phyloP scores from a whole-genome alignment of 2,329 filamentous ascomycete genomes.

The Fusarium virguliforme region DNA sequence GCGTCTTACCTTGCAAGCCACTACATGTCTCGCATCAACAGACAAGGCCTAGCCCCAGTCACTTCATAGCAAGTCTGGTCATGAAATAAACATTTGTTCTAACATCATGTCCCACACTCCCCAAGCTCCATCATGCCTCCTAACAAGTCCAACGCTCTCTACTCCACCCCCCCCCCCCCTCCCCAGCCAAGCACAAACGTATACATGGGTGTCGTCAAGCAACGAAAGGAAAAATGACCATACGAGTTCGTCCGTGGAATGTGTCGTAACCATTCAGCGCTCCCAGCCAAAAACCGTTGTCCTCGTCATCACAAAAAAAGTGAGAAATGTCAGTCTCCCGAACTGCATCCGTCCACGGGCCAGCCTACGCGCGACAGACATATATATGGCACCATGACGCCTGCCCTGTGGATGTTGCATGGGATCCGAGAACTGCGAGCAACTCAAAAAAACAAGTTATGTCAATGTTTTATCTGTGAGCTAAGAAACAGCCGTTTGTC shows the following conservation, averaged over 20 bases:
- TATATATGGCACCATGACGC: conserved; percentile 30
- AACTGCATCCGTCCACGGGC: conserved; percentile 43
- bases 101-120: conserved; percentile 28
- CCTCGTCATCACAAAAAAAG: conserved; percentile 43
- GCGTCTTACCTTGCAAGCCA: not conserved
- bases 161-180: conserved; percentile 13
- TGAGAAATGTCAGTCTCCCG: conserved; percentile 39
- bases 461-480: conserved; percentile 60
- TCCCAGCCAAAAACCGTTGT: conserved; percentile 40
- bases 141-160: conserved; percentile 34
- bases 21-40: not conserved
- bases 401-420: conserved; percentile 45
- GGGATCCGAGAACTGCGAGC: conserved; percentile 45
- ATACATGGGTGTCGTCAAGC: conserved; percentile 44
- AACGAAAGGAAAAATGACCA: conserved; percentile 36
- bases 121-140: conserved; percentile 15
- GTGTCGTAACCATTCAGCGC: conserved; percentile 31
- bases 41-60: not conserved
- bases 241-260: conserved; percentile 42
- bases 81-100: conserved; percentile 40
- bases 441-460: conserved; percentile 53
- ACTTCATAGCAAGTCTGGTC: conserved; percentile 12
- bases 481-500: conserved; percentile 62
- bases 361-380: conserved; percentile 47
- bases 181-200: conserved; percentile 42